Evolutionary conservation across 345 rosid genomes (phyloP).

Genomic region (Citrus hindsii): DNA sequence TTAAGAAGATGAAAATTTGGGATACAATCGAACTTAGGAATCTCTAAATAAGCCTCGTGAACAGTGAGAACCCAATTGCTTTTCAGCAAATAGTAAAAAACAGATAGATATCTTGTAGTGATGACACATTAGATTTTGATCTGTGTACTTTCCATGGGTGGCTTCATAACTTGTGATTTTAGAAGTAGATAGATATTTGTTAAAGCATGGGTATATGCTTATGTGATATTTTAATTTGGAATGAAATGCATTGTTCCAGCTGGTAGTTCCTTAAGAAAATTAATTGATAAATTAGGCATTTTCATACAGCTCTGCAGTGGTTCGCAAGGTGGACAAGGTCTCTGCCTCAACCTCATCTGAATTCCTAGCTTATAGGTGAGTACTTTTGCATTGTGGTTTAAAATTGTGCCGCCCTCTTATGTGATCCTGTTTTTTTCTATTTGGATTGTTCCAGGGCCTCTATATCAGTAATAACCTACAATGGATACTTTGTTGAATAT

Average conservation of each 20-base stretch:
- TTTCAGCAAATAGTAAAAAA: background rate
- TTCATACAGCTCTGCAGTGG: constrained; percentile 52
- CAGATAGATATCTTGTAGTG: background rate
- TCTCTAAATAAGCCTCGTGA: background rate
- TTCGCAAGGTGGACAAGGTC: constrained; percentile 64
- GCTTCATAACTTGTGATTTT: background rate
- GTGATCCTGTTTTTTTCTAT: background rate
- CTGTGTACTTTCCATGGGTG: background rate
- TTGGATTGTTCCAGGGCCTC: constrained; percentile 46
- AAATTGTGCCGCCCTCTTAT: background rate
- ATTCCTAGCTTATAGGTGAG: constrained; percentile 48
- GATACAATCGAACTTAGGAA: background rate
- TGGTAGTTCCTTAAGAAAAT: background rate
- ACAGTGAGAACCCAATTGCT: background rate
- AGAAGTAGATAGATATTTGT: background rate
- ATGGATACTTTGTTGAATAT: constrained; percentile 81
- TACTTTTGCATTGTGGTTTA: background rate
- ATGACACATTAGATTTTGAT: background rate
- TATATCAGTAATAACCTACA: constrained; percentile 58
- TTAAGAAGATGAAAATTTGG: background rate
- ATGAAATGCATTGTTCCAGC: background rate
- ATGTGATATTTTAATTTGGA: no score
- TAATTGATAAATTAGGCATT: constrained; percentile 8
- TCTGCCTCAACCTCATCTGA: constrained; percentile 46
- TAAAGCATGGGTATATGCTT: no score